Base-by-base conservation (phyloP, 2,329 filamentous ascomycete genomes). In the Aspergillus versicolor region DNA sequence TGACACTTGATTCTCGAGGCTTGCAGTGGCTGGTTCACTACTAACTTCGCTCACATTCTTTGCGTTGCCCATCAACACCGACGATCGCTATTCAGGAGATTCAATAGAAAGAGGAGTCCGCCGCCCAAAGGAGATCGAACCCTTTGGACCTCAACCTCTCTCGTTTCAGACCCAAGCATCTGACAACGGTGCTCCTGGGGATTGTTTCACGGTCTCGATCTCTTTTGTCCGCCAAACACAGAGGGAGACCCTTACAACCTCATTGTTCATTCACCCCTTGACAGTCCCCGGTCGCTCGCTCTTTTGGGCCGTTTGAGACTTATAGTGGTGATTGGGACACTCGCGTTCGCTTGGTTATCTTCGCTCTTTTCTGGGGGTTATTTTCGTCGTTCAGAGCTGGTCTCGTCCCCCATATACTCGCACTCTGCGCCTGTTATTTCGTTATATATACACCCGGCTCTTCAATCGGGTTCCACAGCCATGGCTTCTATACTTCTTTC, bases 371-470 rank as follows among this genome's bases (percentile, higher is more conserved):
- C 27, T 30, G 27, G 32, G 34, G 47, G 52, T 53, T 44, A 49
- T 49, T 43, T 43, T 41, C 52, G 30, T 41, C 52, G 52, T 46
- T 41, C 40, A 58, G 69, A 72, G 70, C 70, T 65, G 70, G 70
- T 63, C 70, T 72, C 70, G 61, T 62, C 47, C 55, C 46, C 61
- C 27, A 37, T 55, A 55, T 60, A 52, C 22, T 44, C 40, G 50
- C n/a, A 44, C 38, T 43, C 42, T 22, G 24, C 41, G 13, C 15
- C 24, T 22, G 41, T 42, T 12, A 22, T 27, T 52, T 46, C 11
- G 43, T 27, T 49, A 42, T 52, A 42, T 52, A 46, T 21, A 51
- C 48, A 4, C 3, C 52, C 52, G 22, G n/a, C 15, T 52, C 34
- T 32, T 3, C 37, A 56, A 38, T 44, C 37, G 42, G 8, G 42